Base-by-base conservation (phyloP, 208 protist genomes). In the Balamuthia mandrillaris region DNA sequence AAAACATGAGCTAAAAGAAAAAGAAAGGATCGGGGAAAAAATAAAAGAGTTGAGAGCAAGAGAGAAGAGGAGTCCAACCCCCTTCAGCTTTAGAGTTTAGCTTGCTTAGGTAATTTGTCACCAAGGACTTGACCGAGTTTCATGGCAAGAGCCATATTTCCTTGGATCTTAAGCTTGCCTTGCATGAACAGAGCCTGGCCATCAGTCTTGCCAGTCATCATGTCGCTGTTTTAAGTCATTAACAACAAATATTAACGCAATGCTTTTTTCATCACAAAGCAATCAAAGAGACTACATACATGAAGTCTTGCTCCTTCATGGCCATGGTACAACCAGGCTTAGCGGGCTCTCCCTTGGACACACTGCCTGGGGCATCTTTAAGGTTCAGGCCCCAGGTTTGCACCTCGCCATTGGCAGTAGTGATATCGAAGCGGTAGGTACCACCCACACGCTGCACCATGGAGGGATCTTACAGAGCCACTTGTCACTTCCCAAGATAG, bases 321-420 rank as follows among this genome's bases (percentile, higher is more conserved):
- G 83, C 77, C n/a, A 90, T 83, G 5, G 83, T 86, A 37, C 87
- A 90, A 45, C 87, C 87, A 29, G 87, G 63, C 72, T 87, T 87
- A 47, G 70, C 31, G 35, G 61, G 39, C 16, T 61, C 65, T 24
- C 41, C 61, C 78, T 66, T 61, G 14, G n/a, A 24, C 29, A 54
- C 60, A 24, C 85, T 78, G 41, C 47, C 60, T 37, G 84, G 81
- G 9, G 37, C 83, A 41, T 81, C 86, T 78, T 90, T 90, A 21
- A 90, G 81, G 37, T 90, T 84, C 14, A 85, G 84, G 56, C 84
- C 82, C 81, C 81, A 90, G 42, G 42, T 52, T 29, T 90, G 84
- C 0, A 45, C 42, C 12, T 39, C 58, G 39, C 61, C 83, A 21
- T 39, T 45, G n/a, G 51, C 56, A 7, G 31, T 18, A 10, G 63